Conservation (phyloP, 805 yeast genomes). For the Candida ponderosae region DNA sequence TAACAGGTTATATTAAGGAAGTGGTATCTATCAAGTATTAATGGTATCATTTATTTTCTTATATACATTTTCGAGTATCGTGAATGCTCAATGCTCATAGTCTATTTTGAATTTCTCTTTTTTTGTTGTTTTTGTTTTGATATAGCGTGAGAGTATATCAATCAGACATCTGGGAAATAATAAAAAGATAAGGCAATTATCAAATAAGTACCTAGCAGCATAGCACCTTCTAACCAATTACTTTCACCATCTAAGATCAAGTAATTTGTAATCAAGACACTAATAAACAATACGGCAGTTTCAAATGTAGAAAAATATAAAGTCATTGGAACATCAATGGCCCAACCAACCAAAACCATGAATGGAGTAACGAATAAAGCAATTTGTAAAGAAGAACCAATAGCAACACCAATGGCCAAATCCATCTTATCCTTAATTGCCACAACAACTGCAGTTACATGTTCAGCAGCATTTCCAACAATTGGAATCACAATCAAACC, state of each 20-base stretch:
- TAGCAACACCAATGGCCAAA: slow-evolving; percentile 92
- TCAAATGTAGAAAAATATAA: slow-evolving; percentile 88
- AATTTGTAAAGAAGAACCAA: slow-evolving; percentile 92
- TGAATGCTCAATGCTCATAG: too few species aligned
- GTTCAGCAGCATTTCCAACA: slow-evolving; percentile 98
- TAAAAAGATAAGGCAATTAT: slow-evolving; percentile 87
- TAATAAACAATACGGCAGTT: slow-evolving; percentile 83
- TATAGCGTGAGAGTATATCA: too few species aligned
- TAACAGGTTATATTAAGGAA: too few species aligned
- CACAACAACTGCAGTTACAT: slow-evolving; percentile 91
- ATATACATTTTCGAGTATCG: too few species aligned
- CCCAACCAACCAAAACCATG: slow-evolving; percentile 93
- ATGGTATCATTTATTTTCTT: too few species aligned
- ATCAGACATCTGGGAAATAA: slow-evolving; percentile 65
- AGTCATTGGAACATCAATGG: slow-evolving; percentile 84
- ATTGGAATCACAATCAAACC: slow-evolving; percentile 92
- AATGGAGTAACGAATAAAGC: slow-evolving; percentile 94
- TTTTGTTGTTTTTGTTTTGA: too few species aligned
- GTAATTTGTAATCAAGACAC: slow-evolving; percentile 83
- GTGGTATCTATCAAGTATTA: too few species aligned
- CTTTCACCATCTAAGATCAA: slow-evolving; percentile 89
- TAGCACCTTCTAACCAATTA: slow-evolving; percentile 95
- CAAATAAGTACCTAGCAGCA: slow-evolving; percentile 80
- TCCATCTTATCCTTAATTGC: slow-evolving; percentile 97
- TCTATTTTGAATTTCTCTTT: too few species aligned